Evolutionary conservation across 768 basidiomycete genomes (phyloP).

Genomic region (Coprinopsis cinerea): DNA sequence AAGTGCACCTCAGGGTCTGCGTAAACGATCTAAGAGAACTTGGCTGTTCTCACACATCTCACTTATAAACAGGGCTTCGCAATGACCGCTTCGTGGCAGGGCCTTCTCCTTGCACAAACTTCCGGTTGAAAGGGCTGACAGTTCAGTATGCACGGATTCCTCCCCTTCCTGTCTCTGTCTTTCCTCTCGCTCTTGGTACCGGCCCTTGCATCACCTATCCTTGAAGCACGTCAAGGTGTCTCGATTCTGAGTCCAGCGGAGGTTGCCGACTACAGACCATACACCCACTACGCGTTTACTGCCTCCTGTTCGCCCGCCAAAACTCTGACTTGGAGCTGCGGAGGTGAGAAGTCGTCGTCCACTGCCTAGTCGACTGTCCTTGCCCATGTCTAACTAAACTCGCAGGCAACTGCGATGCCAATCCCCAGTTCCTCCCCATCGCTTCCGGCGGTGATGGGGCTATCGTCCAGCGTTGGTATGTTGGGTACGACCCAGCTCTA

Average conservation of each 20-base stretch:
- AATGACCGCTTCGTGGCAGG: neutral
- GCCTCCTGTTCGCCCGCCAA: constrained; percentile 39
- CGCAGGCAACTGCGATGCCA: constrained; percentile 6
- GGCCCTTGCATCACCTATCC: constrained; percentile 18
- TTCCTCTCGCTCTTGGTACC: neutral
- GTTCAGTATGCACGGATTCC: constrained; percentile 11
- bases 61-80: neutral
- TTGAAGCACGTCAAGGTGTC: constrained; percentile 23
- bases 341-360: constrained; percentile 19
- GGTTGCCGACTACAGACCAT: constrained; percentile 37
- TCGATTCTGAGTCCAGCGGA: constrained; percentile 31
- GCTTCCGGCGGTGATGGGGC: constrained; percentile 46
- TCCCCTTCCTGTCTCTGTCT: neutral
- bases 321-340: constrained; percentile 48
- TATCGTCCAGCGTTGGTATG: constrained; percentile 40
- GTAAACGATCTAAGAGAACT: no score
- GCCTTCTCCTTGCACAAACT: neutral
- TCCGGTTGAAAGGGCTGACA: neutral
- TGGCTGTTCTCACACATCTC: neutral
- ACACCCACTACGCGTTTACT: constrained; percentile 41
- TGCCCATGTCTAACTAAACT: neutral
- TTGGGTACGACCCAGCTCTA: constrained; percentile 34
- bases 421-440: constrained; percentile 34
- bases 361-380: neutral
- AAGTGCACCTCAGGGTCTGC: no score